Percentiles rank a stretch among this genome's conserved stretches.
Evolutionary conservation across 805 yeast genomes (phyloP).

Genomic region (Schizosaccharomyces pombe): DNA sequence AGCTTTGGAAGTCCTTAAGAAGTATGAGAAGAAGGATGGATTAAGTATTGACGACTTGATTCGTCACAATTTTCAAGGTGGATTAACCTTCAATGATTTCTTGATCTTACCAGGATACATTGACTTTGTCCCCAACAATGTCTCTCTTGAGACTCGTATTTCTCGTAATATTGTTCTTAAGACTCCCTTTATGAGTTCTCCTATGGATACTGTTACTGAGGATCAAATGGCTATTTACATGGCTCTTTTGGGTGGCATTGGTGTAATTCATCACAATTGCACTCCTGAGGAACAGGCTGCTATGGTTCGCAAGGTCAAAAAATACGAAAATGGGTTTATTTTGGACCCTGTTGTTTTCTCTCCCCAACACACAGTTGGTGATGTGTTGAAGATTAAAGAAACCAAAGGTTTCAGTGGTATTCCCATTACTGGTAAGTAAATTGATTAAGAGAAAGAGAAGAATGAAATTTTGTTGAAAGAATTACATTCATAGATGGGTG

Average conservation of each 20-base stretch:
- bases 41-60: slow-evolving; percentile 59
- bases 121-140: slow-evolving; percentile 58
- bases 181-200: slow-evolving; percentile 90
- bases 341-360: slow-evolving; percentile 74
- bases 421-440: slow-evolving; percentile 99
- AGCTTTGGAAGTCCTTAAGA: slow-evolving; percentile 44
- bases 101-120: slow-evolving; percentile 65
- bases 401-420: slow-evolving; percentile 81
- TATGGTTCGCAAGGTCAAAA: slow-evolving; percentile 92
- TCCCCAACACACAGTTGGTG: slow-evolving; percentile 55
- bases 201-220: slow-evolving; percentile 99
- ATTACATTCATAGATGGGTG: no score
- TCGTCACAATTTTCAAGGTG: slow-evolving; percentile 81
- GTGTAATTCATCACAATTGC: slow-evolving; percentile 95
- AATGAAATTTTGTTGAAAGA: neutral
- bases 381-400: slow-evolving; percentile 48
- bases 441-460: slow-evolving; percentile 5
- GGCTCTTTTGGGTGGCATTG: slow-evolving; percentile 97
- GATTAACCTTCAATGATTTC: slow-evolving; percentile 91
- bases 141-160: slow-evolving; percentile 59
- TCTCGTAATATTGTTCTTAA: slow-evolving; percentile 80
- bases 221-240: slow-evolving; percentile 91
- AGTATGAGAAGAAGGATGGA: slow-evolving; percentile 61
- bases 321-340: slow-evolving; percentile 92
- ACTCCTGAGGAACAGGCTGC: slow-evolving; percentile 92